Evolutionary conservation across 176 grass and related monocot species (phyloP), one percentile per base, ranked within the genome.

Genomic region (Eremochloa ophiuroides): DNA sequence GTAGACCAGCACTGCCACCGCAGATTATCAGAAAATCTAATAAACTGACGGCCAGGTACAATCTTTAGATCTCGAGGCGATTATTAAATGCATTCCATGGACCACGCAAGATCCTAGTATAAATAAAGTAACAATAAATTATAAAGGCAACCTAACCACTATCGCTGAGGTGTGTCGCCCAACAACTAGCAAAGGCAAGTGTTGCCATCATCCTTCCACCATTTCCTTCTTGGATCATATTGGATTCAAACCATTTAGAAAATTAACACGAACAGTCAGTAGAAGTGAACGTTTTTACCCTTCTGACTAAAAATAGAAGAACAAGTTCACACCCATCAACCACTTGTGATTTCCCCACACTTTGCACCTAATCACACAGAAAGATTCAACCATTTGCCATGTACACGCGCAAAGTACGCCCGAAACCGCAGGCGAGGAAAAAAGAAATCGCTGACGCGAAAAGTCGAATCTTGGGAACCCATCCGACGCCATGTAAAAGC

Each of bases 51-150:
- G 26, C 27, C 28, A 75, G 17, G 56, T 85, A 65, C 41, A 66
- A 37, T 37, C 66, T 34, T 64, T 43, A 85, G 71, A 81, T 82
- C 83, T 82, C 44, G 34, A 41, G 10, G 0, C 13, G 16, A 42
- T 67, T 78, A 77, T 62, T 73, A 25, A 83, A 84, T 46, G 13
- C 5, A 67, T 73, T 38, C 30, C 43, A 43, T 70, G 80, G 80
- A 59, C 42, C 59, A 80, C 65, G 22, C 30, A 65, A 82, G 29
- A 88, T 83, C 66, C 29, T 59, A 59, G 1, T 26, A 12, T 76
- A 33, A 33, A 42, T 78, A 40, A 42, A 53, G 17, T 63, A 35
- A 27, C 51, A 80, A 42, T 62, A 74, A 63, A 81, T 62, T 88
- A 60, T 88, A 60, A 50, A 51, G 41, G 50, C 4, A 17, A 50